Evolutionary conservation across 2,329 filamentous ascomycete species (phyloP).

Genomic region (Blastomyces parvus): DNA sequence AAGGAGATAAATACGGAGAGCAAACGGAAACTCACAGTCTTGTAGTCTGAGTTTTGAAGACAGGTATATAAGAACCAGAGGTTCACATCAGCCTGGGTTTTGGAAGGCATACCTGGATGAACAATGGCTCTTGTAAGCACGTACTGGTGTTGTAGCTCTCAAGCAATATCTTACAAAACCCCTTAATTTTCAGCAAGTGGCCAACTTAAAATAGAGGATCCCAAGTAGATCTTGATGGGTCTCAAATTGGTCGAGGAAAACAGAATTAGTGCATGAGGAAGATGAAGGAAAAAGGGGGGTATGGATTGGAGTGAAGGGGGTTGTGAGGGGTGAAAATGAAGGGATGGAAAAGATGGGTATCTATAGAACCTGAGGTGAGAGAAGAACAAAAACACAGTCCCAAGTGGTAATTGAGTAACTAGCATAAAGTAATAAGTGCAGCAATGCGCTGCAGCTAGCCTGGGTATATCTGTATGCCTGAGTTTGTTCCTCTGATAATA

Average conservation of each 20-base stretch:
- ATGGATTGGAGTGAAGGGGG: neutral
- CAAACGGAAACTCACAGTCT: conserved; percentile 24
- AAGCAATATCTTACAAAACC: neutral
- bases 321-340: neutral
- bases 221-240: neutral
- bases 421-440: neutral
- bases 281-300: neutral
- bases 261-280: neutral
- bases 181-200: neutral
- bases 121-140: conserved; percentile 2
- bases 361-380: neutral
- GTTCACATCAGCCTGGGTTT: conserved; percentile 31
- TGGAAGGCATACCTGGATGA: conserved; percentile 31
- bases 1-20: neutral
- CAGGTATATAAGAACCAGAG: conserved; percentile 37
- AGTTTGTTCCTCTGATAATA: neutral
- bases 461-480: conserved; percentile 2
- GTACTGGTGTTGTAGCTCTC: neutral
- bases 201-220: neutral
- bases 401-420: neutral
- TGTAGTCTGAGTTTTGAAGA: conserved; percentile 31
- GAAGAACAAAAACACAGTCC: neutral
- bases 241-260: neutral
- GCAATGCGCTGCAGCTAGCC: conserved; percentile 1
- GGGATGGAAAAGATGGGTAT: neutral